Evolutionary conservation across 495 filamentous ascomycete species (phyloP).

Genomic region (Penicillium fimorum): DNA sequence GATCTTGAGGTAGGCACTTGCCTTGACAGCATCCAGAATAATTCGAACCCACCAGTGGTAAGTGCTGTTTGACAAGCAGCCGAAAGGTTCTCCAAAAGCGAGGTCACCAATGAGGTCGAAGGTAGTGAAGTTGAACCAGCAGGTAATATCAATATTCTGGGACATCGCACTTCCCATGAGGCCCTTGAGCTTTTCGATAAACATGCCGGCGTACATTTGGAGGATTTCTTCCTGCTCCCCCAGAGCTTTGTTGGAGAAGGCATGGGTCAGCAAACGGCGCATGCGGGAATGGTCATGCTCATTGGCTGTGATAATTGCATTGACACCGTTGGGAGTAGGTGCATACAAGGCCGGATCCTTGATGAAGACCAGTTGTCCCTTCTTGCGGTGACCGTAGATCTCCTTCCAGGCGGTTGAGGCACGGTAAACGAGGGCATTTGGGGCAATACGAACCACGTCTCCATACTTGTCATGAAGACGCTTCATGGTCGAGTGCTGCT

Average conservation of each 20-base stretch:
- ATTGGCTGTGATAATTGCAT: slow-evolving; percentile 37
- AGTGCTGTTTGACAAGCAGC: slow-evolving; percentile 43
- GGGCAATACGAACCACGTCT: slow-evolving; percentile 52
- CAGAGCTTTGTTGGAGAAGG: slow-evolving; percentile 50
- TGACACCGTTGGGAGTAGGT: slow-evolving; percentile 25
- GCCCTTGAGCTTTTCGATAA: slow-evolving; percentile 26
- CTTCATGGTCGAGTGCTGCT: slow-evolving; percentile 29
- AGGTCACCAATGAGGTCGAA: slow-evolving; percentile 52
- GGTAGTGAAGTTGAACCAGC: slow-evolving; percentile 44
- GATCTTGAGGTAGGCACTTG: slow-evolving; percentile 32
- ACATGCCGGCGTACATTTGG: slow-evolving; percentile 38
- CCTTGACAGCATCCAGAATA: slow-evolving; percentile 29
- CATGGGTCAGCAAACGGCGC: slow-evolving; percentile 46
- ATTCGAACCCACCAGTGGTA: slow-evolving; percentile 50
- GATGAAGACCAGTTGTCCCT: slow-evolving; percentile 29
- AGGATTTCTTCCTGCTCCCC: slow-evolving; percentile 49
- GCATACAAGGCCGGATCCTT: slow-evolving; percentile 37
- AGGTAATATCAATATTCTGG: slow-evolving; percentile 29
- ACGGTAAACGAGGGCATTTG: slow-evolving; percentile 52
- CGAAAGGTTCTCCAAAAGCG: slow-evolving; percentile 46
- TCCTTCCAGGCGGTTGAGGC: slow-evolving; percentile 55
- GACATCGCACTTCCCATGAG: slow-evolving; percentile 27
- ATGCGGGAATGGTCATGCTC: slow-evolving; percentile 45
- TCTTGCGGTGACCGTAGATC: slow-evolving; percentile 52
- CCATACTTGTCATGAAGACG: slow-evolving; percentile 53